Conservation (phyloP, 1,284 basidiomycete genomes). For the Sphaerobolus stellatus region DNA sequence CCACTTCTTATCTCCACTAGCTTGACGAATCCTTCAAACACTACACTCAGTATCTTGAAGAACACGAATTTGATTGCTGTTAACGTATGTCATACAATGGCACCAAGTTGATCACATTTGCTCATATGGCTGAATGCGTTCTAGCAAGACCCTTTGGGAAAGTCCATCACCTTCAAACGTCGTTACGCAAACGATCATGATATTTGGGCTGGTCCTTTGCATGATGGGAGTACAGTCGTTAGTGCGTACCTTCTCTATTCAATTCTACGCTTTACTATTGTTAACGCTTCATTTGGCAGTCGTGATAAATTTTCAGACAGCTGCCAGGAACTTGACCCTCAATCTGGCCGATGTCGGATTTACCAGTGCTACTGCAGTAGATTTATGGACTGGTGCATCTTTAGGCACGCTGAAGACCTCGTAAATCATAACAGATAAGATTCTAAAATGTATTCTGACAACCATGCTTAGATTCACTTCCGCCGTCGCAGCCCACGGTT, state of each 20-base stretch:
- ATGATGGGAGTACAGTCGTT: slow-evolving; percentile 49
- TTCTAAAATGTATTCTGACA: neutral
- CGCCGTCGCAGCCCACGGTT: slow-evolving; percentile 41
- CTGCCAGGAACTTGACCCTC: slow-evolving; percentile 40
- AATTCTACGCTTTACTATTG: no score
- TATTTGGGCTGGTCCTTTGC: slow-evolving; percentile 48
- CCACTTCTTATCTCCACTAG: slow-evolving; percentile 48
- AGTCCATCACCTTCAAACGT: slow-evolving; percentile 46
- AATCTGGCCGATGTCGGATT: slow-evolving; percentile 43
- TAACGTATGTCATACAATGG: slow-evolving; percentile 32
- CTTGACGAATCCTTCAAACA: slow-evolving; percentile 33
- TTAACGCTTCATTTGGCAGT: no score
- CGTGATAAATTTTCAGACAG: slow-evolving; percentile 44
- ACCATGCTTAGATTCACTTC: slow-evolving; percentile 33
- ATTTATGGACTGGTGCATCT: slow-evolving; percentile 40
- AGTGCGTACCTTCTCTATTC: no score
- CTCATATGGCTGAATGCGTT: slow-evolving; percentile 11
- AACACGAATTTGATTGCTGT: slow-evolving; percentile 43
- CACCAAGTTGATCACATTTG: neutral
- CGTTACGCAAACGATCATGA: slow-evolving; percentile 51
- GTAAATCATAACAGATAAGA: slow-evolving; percentile 25
- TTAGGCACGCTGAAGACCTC: slow-evolving; percentile 39
- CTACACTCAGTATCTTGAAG: slow-evolving; percentile 39
- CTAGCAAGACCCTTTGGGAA: slow-evolving; percentile 51
- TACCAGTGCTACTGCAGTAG: slow-evolving; percentile 38